A percentile compares a stretch with the other conserved stretches of the same genome.
Evolutionary conservation across 2,329 filamentous ascomycete species (phyloP).

Genomic region (Sclerotinia nivalis): DNA sequence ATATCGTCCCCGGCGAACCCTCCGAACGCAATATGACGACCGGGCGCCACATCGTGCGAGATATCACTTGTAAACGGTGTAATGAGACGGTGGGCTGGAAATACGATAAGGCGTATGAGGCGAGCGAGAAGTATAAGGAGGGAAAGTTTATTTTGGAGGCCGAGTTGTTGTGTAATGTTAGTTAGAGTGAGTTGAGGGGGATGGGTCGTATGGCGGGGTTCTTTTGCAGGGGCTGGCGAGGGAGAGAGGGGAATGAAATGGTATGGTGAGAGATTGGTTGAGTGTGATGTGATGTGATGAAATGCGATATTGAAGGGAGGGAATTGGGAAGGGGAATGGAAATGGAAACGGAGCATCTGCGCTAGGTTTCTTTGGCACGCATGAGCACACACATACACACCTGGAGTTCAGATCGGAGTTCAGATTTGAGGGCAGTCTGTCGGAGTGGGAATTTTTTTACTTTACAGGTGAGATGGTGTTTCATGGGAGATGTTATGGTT

Average conservation of each 20-base stretch:
- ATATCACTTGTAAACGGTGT: slow-evolving; percentile 90
- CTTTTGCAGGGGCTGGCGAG: background rate
- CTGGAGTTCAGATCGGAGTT: background rate
- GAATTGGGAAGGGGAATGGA: background rate
- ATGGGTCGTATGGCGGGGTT: background rate
- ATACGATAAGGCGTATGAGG: slow-evolving; percentile 95
- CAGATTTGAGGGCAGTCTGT: background rate
- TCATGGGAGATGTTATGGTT: background rate
- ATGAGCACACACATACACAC: background rate
- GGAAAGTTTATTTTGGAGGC: slow-evolving; percentile 96
- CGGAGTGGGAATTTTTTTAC: background rate
- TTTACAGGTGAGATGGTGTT: slow-evolving; percentile 6
- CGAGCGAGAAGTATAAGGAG: slow-evolving; percentile 96
- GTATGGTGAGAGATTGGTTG: background rate
- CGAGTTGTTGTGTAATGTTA: slow-evolving; percentile 80
- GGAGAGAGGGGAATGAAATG: background rate
- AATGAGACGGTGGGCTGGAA: slow-evolving; percentile 95
- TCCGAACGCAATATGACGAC: slow-evolving; percentile 98
- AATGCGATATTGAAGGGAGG: background rate
- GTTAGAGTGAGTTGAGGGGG: slow-evolving; percentile 40
- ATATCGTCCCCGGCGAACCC: slow-evolving; percentile 80
- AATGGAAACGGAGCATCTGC: background rate
- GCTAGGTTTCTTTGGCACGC: background rate
- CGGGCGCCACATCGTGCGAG: slow-evolving; percentile 87
- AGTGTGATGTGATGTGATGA: background rate